Percentiles rank a stretch among this genome's conserved stretches.
Evolutionary conservation across 1,284 basidiomycete species (phyloP).

Genomic region (Wolfiporia cocos): DNA sequence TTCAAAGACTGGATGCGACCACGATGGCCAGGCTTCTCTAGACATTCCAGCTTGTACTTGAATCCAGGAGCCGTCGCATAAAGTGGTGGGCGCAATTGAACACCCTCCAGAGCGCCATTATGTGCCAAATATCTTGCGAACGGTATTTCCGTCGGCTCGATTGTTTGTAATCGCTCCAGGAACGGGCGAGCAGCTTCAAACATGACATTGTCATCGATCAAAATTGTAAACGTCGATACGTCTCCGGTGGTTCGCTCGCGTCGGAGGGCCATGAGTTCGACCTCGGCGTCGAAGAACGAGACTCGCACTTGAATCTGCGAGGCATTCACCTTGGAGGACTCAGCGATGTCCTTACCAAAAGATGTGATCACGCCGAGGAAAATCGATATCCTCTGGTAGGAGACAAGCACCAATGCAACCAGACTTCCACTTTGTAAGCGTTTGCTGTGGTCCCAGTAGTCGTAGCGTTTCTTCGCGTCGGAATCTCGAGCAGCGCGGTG

Average conservation of each 20-base stretch:
- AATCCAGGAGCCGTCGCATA: conserved; percentile 24
- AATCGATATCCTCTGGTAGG: conserved; percentile 5
- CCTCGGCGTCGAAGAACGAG: conserved; percentile 26
- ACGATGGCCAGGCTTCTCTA: conserved; percentile 26
- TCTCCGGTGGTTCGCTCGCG: conserved; percentile 14
- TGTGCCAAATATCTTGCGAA: conserved; percentile 32
- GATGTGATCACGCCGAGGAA: conserved; percentile 21
- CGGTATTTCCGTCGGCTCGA: conserved; percentile 25
- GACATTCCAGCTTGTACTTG: conserved; percentile 22
- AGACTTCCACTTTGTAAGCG: conserved; percentile 22
- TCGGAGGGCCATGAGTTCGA: conserved; percentile 23
- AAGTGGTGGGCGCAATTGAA: conserved; percentile 18
- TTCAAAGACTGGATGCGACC: conserved; percentile 15
- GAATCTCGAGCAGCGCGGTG: conserved; percentile 20
- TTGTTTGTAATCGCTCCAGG: conserved; percentile 20
- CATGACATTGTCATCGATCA: conserved; percentile 27
- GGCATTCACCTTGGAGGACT: conserved; percentile 20
- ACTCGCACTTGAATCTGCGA: conserved; percentile 19
- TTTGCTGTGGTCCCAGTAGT: conserved; percentile 25
- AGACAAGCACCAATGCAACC: conserved; percentile 18
- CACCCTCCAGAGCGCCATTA: conserved; percentile 9
- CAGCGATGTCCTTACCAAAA: conserved; percentile 18
- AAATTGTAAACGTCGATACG: conserved; percentile 16
- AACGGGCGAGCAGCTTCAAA: conserved; percentile 25
- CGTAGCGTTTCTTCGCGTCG: conserved; percentile 16